These are phyloP conservation scores for Chenopodium album DNA, from an alignment of 148 eudicot species.

Conservation along the genomic window DNA sequence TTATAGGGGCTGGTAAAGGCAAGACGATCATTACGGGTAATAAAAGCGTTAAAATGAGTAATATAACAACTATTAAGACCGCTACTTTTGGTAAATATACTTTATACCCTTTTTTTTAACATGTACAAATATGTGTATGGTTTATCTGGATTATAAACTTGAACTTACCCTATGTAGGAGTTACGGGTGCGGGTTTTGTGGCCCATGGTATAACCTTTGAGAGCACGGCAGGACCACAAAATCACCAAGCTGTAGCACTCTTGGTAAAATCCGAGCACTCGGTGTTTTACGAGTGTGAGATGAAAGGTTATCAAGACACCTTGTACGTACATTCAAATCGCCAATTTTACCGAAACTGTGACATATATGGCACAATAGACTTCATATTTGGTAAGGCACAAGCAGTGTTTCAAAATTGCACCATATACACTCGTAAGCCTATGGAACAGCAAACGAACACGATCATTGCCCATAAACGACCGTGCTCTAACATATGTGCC, in stretches of 20 bases:
- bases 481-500: conserved; percentile 7
- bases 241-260: conserved; percentile 52
- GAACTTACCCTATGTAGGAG: conserved; percentile 22
- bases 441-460: conserved; percentile 28
- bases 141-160: not conserved
- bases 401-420: conserved; percentile 44
- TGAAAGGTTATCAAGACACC: conserved; percentile 49
- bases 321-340: conserved; percentile 40
- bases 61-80: conserved; percentile 17
- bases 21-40: conserved; percentile 20
- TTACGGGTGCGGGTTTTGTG: conserved; percentile 35
- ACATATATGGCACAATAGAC: conserved; percentile 45
- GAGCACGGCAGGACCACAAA: conserved; percentile 41
- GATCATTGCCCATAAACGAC: conserved; percentile 38
- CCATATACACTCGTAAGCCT: conserved; percentile 34
- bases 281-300: conserved; percentile 39
- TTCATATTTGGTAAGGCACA: conserved; percentile 46
- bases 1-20: conserved; percentile 33
- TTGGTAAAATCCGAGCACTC: conserved; percentile 33
- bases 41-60: conserved; percentile 5
- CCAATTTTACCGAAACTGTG: conserved; percentile 42
- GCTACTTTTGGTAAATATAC: conserved; percentile 27
- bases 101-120: not conserved
- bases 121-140: too few relatives aligned
- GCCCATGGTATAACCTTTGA: conserved; percentile 47